A percentile compares a stretch with the other conserved stretches of the same genome.
phyloP scores from a whole-genome alignment of 257 asterid species.

The Lycium barbarum region DNA sequence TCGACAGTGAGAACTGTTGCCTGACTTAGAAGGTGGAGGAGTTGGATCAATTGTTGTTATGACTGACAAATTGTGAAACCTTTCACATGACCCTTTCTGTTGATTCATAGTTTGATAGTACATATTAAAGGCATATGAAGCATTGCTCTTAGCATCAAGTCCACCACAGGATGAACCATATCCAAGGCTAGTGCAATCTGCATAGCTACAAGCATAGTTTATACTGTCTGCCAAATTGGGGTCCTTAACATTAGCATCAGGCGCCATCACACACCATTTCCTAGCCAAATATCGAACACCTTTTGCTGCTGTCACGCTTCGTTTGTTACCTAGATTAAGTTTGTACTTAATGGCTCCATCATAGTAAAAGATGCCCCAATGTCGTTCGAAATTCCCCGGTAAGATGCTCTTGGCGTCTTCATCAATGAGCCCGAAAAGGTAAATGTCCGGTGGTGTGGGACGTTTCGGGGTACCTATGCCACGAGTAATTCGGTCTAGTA shows the following conservation, averaged over 20 bases:
- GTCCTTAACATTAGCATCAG: conserved; percentile 60
- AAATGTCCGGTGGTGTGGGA: conserved; percentile 62
- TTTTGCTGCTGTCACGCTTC: conserved; percentile 73
- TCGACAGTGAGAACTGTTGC: conserved; percentile 49
- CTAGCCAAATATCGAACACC: conserved; percentile 73
- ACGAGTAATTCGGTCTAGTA: conserved; percentile 57
- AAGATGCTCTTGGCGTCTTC: conserved; percentile 76
- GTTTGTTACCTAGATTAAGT: conserved; percentile 56
- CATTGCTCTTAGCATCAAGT: conserved; percentile 60
- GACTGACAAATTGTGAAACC: conserved; percentile 57
- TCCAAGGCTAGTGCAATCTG: conserved; percentile 94
- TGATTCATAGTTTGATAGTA: conserved; percentile 82
- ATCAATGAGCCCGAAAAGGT: conserved; percentile 69
- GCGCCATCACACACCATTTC: conserved; percentile 87
- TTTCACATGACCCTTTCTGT: conserved; percentile 74
- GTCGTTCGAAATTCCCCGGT: conserved; percentile 89
- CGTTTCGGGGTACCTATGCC: conserved; percentile 77
- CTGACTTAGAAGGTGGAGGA: conserved; percentile 44
- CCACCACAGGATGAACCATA: conserved; percentile 80
- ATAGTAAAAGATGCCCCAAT: conserved; percentile 82
- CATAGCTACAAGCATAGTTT: conserved; percentile 65
- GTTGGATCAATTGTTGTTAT: conserved; percentile 76
- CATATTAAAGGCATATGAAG: conserved; percentile 84
- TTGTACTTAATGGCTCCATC: conserved; percentile 82
- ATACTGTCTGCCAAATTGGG: conserved; percentile 55